Conservation (phyloP, 306 rosid genomes). For the Rosa lucieae region DNA sequence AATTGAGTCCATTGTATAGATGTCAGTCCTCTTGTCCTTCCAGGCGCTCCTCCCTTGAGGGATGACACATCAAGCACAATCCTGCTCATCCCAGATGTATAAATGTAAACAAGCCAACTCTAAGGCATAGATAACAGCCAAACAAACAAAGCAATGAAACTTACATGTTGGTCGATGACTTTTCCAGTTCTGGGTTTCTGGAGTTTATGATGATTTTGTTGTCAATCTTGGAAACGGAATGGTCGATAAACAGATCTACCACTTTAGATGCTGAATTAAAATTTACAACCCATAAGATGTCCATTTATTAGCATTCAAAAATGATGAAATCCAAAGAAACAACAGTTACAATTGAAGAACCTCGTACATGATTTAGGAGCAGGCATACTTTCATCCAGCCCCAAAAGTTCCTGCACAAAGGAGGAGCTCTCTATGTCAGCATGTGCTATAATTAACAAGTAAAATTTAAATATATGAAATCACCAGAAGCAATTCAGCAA, state of each 20-base stretch:
- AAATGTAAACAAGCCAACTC: constrained; percentile 10
- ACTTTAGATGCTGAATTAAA: constrained; percentile 40
- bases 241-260: constrained; percentile 54
- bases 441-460: not conserved
- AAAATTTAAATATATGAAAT: not conserved
- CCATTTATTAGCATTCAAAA: not conserved
- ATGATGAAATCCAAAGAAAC: not conserved
- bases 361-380: constrained; percentile 53
- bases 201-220: constrained; percentile 57
- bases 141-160: constrained; percentile 22
- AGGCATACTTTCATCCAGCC: constrained; percentile 52
- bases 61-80: constrained; percentile 70
- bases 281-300: constrained; percentile 18
- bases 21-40: constrained; percentile 87
- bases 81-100: constrained; percentile 42
- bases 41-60: constrained; percentile 83
- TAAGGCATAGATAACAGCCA: not conserved
- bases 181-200: constrained; percentile 45
- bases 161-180: constrained; percentile 61
- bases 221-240: constrained; percentile 52
- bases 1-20: constrained; percentile 40
- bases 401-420: constrained; percentile 62
- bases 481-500: not conserved
- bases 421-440: constrained; percentile 23
- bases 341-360: not conserved